Conservation (phyloP, 495 filamentous ascomycete species). For the Xylaria scruposa region DNA sequence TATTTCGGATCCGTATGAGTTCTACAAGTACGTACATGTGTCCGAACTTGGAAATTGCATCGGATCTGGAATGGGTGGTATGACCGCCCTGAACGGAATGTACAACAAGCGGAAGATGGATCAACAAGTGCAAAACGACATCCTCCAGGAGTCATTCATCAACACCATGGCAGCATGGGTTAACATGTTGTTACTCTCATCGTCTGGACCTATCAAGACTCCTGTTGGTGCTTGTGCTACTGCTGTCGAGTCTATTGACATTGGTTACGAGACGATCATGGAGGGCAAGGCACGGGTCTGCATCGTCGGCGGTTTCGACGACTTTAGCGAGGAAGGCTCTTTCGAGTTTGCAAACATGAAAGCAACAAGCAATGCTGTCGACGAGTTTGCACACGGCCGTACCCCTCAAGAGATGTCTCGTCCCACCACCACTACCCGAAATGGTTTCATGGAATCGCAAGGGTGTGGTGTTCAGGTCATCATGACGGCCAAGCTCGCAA, state of each 20-base stretch:
- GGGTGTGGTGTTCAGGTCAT: slow-evolving; percentile 98
- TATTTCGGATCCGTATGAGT: slow-evolving; percentile 99
- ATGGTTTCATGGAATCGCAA: slow-evolving; percentile 99
- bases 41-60: slow-evolving; percentile 98
- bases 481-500: slow-evolving; percentile 93
- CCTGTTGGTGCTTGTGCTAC: slow-evolving; percentile 98
- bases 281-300: slow-evolving; percentile 97
- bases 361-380: slow-evolving; percentile 94
- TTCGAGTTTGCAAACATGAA: slow-evolving; percentile 99
- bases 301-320: slow-evolving; percentile 98
- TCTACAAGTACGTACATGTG: slow-evolving; percentile 99
- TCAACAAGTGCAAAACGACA: slow-evolving; percentile 98
- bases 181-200: slow-evolving; percentile 97
- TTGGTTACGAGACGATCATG: slow-evolving; percentile 96
- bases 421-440: slow-evolving; percentile 93
- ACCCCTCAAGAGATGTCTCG: slow-evolving; percentile 98
- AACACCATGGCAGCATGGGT: slow-evolving; percentile 99
- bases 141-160: slow-evolving; percentile 99
- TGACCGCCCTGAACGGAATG: slow-evolving; percentile 91
- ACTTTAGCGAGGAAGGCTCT: slow-evolving; percentile 98
- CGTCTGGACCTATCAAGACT: slow-evolving; percentile 97
- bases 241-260: slow-evolving; percentile 95
- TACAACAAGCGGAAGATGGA: slow-evolving; percentile 97
- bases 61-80: slow-evolving; percentile 96
- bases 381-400: slow-evolving; percentile 93